A percentile compares a stretch with the other conserved stretches of the same genome.
These are phyloP conservation scores for Arachnomyces sp. DNA, from an alignment of 2,329 filamentous ascomycete species.

Conservation along the genomic window DNA sequence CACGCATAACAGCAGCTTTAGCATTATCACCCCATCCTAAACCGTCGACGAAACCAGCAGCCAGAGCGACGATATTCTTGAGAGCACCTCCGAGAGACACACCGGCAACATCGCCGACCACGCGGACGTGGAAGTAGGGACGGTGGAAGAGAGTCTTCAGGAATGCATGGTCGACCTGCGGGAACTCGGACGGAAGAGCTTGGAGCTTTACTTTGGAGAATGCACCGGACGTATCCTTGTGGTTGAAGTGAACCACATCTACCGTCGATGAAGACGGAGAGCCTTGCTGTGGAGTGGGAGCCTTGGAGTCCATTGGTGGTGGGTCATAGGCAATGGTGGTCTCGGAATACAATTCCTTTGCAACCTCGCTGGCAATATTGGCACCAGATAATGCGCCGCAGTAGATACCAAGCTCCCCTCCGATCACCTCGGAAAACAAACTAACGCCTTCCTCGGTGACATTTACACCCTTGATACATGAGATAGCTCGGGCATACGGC, in stretches of 20 bases:
- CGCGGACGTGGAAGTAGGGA: slow-evolving; percentile 93
- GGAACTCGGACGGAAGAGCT: slow-evolving; percentile 72
- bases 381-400: slow-evolving; percentile 91
- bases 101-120: slow-evolving; percentile 91
- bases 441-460: slow-evolving; percentile 79
- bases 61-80: slow-evolving; percentile 94
- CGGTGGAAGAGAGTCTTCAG: slow-evolving; percentile 86
- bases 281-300: slow-evolving; percentile 53
- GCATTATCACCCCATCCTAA: slow-evolving; percentile 97
- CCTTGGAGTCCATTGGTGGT: slow-evolving; percentile 75
- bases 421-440: slow-evolving; percentile 92
- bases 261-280: slow-evolving; percentile 47
- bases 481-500: slow-evolving; percentile 86
- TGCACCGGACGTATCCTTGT: slow-evolving; percentile 63
- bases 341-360: slow-evolving; percentile 91
- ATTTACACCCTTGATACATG: slow-evolving; percentile 96
- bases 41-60: slow-evolving; percentile 90
- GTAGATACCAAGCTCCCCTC: slow-evolving; percentile 85
- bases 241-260: slow-evolving; percentile 47
- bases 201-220: slow-evolving; percentile 63
- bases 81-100: slow-evolving; percentile 89
- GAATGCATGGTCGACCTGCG: slow-evolving; percentile 74
- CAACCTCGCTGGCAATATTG: slow-evolving; percentile 94
- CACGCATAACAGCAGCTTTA: slow-evolving; percentile 96
- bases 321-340: slow-evolving; percentile 96